Conservation (phyloP, 1,139 yeast genomes). For the Casaregolazyma lundiana region DNA sequence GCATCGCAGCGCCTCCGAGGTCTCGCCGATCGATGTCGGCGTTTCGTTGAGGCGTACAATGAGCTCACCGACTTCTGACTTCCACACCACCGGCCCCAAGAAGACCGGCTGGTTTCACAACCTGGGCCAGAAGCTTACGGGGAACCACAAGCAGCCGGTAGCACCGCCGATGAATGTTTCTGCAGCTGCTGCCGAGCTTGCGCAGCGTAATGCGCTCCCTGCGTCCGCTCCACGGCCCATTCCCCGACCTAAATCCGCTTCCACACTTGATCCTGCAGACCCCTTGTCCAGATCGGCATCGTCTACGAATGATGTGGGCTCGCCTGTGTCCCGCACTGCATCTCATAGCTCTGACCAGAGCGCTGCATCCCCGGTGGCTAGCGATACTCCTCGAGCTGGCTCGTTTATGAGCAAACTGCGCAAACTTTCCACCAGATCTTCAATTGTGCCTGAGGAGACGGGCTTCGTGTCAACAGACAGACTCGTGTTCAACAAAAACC, state of each 20-base stretch:
- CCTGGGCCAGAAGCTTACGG: constrained; percentile 11
- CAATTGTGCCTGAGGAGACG: not conserved
- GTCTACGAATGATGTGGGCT: not conserved
- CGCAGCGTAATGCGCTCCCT: not conserved
- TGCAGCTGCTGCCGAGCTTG: not conserved
- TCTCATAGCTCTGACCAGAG: not conserved
- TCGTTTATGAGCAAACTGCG: constrained; percentile 22
- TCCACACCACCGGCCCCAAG: not conserved
- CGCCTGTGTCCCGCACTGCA: constrained; percentile 2
- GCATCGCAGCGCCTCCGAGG: not conserved
- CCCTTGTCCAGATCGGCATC: not conserved
- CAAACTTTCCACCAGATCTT: constrained; percentile 18
- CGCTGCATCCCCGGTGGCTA: not conserved
- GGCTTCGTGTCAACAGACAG: constrained; percentile 3
- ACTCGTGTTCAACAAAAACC: constrained; percentile 46
- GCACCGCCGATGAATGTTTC: constrained; percentile 3
- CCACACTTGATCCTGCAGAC: not conserved
- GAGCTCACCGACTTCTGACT: not conserved
- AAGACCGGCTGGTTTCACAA: constrained; percentile 11
- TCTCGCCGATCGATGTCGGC: not conserved
- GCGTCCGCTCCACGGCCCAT: not conserved
- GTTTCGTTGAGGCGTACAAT: not conserved
- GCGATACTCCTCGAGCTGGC: constrained; percentile 14
- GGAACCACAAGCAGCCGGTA: constrained; percentile 1
- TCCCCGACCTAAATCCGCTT: not conserved